phyloP scores from a whole-genome alignment of 371 early-diverging fungal species.

The Mortierella sp. region DNA sequence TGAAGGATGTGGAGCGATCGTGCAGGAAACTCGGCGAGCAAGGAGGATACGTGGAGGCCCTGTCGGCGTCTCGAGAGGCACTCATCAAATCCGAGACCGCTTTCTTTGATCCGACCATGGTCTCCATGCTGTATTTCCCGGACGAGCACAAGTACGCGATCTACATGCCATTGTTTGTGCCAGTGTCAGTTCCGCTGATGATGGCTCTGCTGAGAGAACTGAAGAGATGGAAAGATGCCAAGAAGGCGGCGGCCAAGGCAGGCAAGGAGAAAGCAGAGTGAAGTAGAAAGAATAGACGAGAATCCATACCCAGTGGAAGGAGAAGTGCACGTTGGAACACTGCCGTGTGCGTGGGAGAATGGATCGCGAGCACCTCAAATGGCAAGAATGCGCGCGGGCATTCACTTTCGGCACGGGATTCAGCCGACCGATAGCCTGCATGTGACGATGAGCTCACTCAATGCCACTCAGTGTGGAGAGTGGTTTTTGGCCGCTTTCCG shows the following conservation, averaged over 20 bases:
- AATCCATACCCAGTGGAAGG: too few relatives aligned
- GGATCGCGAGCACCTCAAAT: too few relatives aligned
- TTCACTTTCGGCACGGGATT: too few relatives aligned
- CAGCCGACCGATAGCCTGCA: too few relatives aligned
- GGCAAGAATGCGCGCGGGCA: too few relatives aligned
- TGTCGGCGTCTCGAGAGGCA: slow-evolving; percentile 69
- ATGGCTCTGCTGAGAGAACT: slow-evolving; percentile 65
- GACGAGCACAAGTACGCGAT: slow-evolving; percentile 97
- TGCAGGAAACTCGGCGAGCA: slow-evolving; percentile 42
- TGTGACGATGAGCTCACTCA: too few relatives aligned
- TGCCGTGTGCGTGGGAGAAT: too few relatives aligned
- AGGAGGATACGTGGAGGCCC: slow-evolving; percentile 56
- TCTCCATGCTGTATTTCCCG: slow-evolving; percentile 96
- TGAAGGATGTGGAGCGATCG: slow-evolving; percentile 23
- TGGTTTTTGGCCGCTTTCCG: too few relatives aligned
- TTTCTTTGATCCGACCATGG: slow-evolving; percentile 97
- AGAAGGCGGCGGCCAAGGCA: slow-evolving; percentile 12
- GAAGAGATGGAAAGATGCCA: slow-evolving; percentile 49
- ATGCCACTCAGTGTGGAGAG: too few relatives aligned
- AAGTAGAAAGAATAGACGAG: not conserved
- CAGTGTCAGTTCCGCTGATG: slow-evolving; percentile 82
- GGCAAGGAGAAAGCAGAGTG: slow-evolving; percentile 30
- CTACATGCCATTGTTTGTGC: slow-evolving; percentile 97
- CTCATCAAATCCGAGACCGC: slow-evolving; percentile 82
- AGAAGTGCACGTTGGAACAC: not conserved